phyloP scores from a whole-genome alignment of 495 filamentous ascomycete genomes.

The Polyplosphaeria fusca region DNA sequence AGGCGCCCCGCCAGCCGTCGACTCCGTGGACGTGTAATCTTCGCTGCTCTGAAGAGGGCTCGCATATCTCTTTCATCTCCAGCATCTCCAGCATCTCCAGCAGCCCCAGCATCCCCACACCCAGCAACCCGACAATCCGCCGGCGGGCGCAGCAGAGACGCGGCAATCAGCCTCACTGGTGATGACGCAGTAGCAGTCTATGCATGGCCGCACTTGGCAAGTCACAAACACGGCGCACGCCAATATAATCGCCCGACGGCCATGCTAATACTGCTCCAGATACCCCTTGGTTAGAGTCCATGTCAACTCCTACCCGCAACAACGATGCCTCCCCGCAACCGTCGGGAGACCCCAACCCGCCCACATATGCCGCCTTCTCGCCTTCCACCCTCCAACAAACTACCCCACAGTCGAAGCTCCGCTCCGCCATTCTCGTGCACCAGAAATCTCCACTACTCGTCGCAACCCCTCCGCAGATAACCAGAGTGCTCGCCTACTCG shows the following conservation, averaged over 20 bases:
- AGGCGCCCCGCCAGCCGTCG: too few species aligned
- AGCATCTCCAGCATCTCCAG: too few species aligned
- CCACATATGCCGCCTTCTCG: constrained; percentile 82
- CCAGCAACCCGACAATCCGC: too few species aligned
- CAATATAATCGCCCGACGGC: constrained; percentile 3
- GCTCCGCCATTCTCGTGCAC: constrained; percentile 90
- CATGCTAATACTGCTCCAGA: constrained; percentile 24
- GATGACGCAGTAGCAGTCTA: constrained; percentile 27
- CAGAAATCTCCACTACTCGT: constrained; percentile 92
- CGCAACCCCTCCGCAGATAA: constrained; percentile 90
- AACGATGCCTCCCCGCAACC: constrained; percentile 32
- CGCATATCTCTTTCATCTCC: too few species aligned
- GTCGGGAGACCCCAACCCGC: constrained; percentile 54
- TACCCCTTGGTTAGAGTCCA: constrained; percentile 35
- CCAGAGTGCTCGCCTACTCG: constrained; percentile 85
- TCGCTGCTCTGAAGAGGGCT: too few species aligned
- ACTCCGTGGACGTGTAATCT: too few species aligned
- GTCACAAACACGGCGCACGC: constrained; percentile 1
- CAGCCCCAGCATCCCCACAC: too few species aligned
- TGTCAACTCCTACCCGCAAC: constrained; percentile 39
- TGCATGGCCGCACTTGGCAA: constrained; percentile 38
- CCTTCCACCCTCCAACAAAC: constrained; percentile 69
- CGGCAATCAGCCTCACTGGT: constrained; percentile 3
- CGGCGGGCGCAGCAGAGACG: too few species aligned
- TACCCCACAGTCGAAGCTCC: constrained; percentile 67